Percentiles rank a stretch among this genome's conserved stretches.
These are phyloP conservation scores for Euphrasia confusa DNA, from an alignment of 257 asterid genomes.

Conservation along the genomic window DNA sequence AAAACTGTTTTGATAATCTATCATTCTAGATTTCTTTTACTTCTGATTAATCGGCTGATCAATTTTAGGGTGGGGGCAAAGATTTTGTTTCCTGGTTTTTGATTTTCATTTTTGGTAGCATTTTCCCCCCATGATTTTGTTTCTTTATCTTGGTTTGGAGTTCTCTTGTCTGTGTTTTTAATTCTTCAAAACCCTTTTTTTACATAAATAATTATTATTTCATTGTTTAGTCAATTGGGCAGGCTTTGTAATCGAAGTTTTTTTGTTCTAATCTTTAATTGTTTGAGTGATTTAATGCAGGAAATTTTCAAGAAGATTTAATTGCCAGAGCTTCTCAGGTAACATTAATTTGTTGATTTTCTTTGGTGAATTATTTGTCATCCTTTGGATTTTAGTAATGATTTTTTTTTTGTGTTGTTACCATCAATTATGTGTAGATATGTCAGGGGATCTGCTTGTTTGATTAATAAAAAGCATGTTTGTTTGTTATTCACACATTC, in stretches of 20 bases:
- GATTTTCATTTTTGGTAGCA: background rate
- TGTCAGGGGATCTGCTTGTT: conserved; percentile 11
- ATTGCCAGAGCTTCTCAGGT: conserved; percentile 25
- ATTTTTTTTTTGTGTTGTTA: conserved; percentile 15
- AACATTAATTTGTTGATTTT: conserved; percentile 9
- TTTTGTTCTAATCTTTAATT: conserved; percentile 23
- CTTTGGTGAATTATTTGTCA: conserved; percentile 12
- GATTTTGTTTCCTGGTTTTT: background rate
- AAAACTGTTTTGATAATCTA: conserved; percentile 4
- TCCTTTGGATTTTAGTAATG: conserved; percentile 18
- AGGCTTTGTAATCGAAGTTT: background rate
- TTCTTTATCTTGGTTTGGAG: background rate
- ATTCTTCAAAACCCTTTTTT: background rate
- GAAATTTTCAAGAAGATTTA: conserved; percentile 18
- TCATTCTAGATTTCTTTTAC: background rate
- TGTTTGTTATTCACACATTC: conserved; percentile 12
- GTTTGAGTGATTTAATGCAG: conserved; percentile 23
- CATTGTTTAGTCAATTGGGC: background rate
- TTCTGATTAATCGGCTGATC: no score
- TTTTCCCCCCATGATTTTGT: background rate
- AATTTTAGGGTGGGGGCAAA: no score
- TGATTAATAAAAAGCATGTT: conserved; percentile 1
- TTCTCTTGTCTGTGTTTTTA: background rate
- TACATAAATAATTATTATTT: background rate
- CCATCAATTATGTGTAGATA: conserved; percentile 13